Evolutionary conservation across 352 stramenopile species (phyloP).

Genomic region (Thalassiosira livingstoniorum): DNA sequence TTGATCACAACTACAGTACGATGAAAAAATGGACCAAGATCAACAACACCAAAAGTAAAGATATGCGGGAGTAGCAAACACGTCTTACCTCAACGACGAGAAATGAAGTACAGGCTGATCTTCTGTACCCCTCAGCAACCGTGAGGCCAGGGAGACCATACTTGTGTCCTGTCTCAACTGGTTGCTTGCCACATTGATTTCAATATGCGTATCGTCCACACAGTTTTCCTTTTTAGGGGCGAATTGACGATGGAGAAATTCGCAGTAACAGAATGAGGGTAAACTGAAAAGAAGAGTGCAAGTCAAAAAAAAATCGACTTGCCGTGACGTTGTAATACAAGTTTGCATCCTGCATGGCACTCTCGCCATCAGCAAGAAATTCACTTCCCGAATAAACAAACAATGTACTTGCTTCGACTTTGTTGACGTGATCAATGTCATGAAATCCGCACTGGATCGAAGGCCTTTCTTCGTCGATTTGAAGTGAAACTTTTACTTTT

Average conservation of each 20-base stretch:
- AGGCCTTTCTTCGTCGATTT: conserved; percentile 28
- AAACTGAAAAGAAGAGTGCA: background rate
- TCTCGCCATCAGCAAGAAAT: conserved; percentile 13
- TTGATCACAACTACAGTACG: background rate
- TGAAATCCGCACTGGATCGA: conserved; percentile 26
- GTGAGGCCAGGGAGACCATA: too few species aligned
- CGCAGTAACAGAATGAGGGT: background rate
- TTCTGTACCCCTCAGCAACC: background rate
- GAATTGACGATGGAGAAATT: too few species aligned
- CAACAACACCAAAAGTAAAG: conserved; percentile 3
- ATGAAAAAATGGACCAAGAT: background rate
- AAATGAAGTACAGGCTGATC: background rate
- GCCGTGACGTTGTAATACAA: conserved; percentile 28
- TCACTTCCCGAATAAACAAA: too few species aligned
- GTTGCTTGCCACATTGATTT: conserved; percentile 20
- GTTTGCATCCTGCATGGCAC: conserved; percentile 15
- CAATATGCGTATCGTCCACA: conserved; percentile 19
- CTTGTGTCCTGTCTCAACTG: conserved; percentile 24
- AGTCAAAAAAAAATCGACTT: conserved; percentile 3
- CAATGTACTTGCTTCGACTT: conserved; percentile 5
- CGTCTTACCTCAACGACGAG: background rate
- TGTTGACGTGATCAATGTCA: conserved; percentile 10
- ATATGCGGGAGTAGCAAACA: background rate
- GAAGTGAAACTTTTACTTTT: conserved; percentile 11
- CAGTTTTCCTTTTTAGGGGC: conserved; percentile 35